Percentiles rank a stretch among this genome's conserved stretches.
Conservation (phyloP, 2,329 filamentous ascomycete species). For the Aphanocladium album region DNA sequence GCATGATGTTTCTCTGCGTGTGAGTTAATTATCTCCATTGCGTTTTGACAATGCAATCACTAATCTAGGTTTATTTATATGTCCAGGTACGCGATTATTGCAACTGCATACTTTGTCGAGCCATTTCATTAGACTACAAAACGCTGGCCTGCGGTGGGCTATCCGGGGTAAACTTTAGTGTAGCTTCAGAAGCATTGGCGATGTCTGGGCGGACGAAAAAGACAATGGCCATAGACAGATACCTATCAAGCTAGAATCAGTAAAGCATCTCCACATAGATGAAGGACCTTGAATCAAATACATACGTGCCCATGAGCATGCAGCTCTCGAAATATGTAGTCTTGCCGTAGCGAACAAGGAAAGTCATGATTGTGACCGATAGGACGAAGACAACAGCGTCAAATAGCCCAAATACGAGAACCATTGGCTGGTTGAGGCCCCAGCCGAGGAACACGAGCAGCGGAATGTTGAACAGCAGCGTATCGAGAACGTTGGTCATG, state of each 20-base stretch:
- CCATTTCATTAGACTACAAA: constrained; percentile 9
- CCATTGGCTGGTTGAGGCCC: constrained; percentile 12
- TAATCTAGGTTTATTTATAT: background rate
- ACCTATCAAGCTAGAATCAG: constrained; percentile 6
- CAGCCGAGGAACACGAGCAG: constrained; percentile 10
- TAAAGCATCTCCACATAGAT: background rate
- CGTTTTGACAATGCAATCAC: background rate
- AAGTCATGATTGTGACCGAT: constrained; percentile 16
- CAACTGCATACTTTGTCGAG: constrained; percentile 8
- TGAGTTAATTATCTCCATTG: background rate
- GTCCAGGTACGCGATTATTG: constrained; percentile 11
- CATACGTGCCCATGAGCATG: constrained; percentile 19
- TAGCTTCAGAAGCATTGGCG: background rate
- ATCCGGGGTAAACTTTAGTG: background rate
- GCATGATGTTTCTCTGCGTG: constrained; percentile 16
- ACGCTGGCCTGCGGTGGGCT: background rate
- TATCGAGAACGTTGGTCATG: constrained; percentile 12
- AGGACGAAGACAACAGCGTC: constrained; percentile 16
- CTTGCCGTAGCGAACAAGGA: constrained; percentile 16
- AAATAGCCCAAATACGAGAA: constrained; percentile 15
- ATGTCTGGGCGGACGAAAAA: constrained; percentile 15
- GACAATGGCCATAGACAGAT: constrained; percentile 15
- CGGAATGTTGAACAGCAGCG: constrained; percentile 12
- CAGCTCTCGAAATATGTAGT: constrained; percentile 17
- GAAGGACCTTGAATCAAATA: background rate